A percentile compares a stretch with the other conserved stretches of the same genome.
Conservation (phyloP, 164 flowering plant species). For the Chimonanthus salicifolius region DNA sequence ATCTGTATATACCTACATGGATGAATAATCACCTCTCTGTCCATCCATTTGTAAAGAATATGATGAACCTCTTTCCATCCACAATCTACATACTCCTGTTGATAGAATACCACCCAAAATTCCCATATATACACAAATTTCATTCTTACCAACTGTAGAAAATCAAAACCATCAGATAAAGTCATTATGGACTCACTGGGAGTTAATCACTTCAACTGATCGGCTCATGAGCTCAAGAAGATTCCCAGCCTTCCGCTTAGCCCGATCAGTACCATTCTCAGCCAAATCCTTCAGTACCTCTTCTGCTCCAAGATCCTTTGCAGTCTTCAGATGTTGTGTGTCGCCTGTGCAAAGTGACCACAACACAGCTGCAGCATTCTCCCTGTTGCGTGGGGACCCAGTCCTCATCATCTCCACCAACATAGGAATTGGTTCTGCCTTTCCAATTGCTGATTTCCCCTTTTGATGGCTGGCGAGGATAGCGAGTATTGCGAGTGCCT, state of each 20-base stretch:
- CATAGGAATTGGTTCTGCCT: conserved; percentile 19
- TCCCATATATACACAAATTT: not conserved
- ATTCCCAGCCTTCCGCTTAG: conserved; percentile 21
- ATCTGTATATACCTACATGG: not conserved
- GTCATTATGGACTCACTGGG: not conserved
- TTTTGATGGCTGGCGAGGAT: conserved; percentile 20
- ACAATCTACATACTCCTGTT: not conserved
- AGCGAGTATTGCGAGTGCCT: conserved; percentile 23
- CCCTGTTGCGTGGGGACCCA: conserved; percentile 25
- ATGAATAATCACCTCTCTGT: not conserved
- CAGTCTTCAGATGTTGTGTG: conserved; percentile 11
- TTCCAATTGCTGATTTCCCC: conserved; percentile 21
- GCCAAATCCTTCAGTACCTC: conserved; percentile 22
- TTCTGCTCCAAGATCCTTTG: conserved; percentile 22
- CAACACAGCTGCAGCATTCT: conserved; percentile 22
- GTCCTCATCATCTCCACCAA: conserved; percentile 21
- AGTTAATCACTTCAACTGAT: conserved; percentile 1
- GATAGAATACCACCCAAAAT: not conserved
- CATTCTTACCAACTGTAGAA: not conserved
- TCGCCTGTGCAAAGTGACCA: conserved; percentile 16
- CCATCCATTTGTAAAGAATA: not conserved
- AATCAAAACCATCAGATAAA: not conserved
- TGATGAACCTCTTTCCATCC: not conserved
- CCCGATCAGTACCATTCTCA: conserved; percentile 23
- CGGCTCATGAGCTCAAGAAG: conserved; percentile 16